Evolutionary conservation across 345 rosid genomes (phyloP).

Genomic region (Abelmoschus esculentus): DNA sequence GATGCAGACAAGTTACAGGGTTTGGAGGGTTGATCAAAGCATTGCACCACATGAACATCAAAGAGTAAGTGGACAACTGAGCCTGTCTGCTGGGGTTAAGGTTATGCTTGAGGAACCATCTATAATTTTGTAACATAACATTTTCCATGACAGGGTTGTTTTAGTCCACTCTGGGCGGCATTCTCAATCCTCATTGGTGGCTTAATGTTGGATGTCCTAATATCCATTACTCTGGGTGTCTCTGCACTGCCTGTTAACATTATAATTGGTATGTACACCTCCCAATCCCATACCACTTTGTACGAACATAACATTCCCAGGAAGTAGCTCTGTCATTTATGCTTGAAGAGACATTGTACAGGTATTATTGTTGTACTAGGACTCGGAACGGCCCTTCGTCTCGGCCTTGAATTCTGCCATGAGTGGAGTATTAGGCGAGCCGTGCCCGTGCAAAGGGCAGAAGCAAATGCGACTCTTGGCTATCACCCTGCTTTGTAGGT

Average conservation of each 20-base stretch:
- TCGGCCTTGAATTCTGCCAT: slow-evolving; percentile 68
- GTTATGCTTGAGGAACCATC: not conserved
- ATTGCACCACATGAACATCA: slow-evolving; percentile 49
- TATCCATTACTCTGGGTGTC: slow-evolving; percentile 74
- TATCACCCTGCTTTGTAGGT: slow-evolving; percentile 60
- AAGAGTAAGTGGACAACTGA: slow-evolving; percentile 39
- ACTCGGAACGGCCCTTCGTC: slow-evolving; percentile 72
- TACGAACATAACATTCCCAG: not conserved
- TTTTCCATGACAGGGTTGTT: slow-evolving; percentile 48
- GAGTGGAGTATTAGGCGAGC: slow-evolving; percentile 80
- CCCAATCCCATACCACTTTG: not conserved
- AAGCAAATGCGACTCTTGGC: slow-evolving; percentile 42
- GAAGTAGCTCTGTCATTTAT: not conserved
- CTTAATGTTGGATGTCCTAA: slow-evolving; percentile 69
- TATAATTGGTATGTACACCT: slow-evolving; percentile 52
- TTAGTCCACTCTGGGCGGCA: slow-evolving; percentile 86
- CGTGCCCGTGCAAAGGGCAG: slow-evolving; percentile 53
- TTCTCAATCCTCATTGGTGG: slow-evolving; percentile 84
- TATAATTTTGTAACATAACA: slow-evolving; percentile 1
- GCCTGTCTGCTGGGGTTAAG: slow-evolving; percentile 1
- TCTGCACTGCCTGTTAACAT: slow-evolving; percentile 83
- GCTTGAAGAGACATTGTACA: slow-evolving; percentile 20
- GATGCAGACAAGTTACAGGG: slow-evolving; percentile 64
- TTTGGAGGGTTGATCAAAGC: slow-evolving; percentile 72
- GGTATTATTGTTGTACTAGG: slow-evolving; percentile 91